A percentile compares a stretch with the other conserved stretches of the same genome.
These are phyloP conservation scores for Boeremia lycopersici DNA, from an alignment of 2,329 filamentous ascomycete species.

Conservation along the genomic window DNA sequence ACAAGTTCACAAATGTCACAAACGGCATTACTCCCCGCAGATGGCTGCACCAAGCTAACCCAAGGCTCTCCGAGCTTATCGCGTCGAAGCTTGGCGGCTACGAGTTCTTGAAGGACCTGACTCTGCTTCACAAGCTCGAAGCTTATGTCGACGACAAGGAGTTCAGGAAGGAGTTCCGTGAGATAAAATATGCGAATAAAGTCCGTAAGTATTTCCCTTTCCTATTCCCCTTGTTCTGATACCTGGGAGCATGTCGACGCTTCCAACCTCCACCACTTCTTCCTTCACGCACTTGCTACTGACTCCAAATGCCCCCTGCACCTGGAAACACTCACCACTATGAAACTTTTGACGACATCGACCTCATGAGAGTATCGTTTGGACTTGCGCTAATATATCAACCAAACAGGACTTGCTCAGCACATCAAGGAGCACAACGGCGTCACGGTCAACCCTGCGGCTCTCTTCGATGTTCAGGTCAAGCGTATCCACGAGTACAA, in stretches of 20 bases:
- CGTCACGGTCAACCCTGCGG: slow-evolving; percentile 81
- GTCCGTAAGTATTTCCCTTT: too few species aligned
- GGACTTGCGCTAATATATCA: too few species aligned
- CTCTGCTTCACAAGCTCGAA: slow-evolving; percentile 83
- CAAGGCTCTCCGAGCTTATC: slow-evolving; percentile 87
- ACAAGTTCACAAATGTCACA: slow-evolving; percentile 99
- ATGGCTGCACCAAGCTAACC: slow-evolving; percentile 98
- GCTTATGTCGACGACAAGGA: slow-evolving; percentile 80
- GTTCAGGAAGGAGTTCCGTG: slow-evolving; percentile 93
- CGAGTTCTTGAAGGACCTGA: slow-evolving; percentile 89
- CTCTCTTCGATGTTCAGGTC: slow-evolving; percentile 95
- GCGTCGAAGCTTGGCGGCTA: slow-evolving; percentile 84
- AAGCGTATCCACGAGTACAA: slow-evolving; percentile 99
- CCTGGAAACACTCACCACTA: too few species aligned
- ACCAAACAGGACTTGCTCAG: slow-evolving; percentile 81
- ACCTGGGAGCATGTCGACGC: too few species aligned
- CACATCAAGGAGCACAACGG: slow-evolving; percentile 85
- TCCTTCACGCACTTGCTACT: too few species aligned
- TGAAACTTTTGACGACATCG: too few species aligned
- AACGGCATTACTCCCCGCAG: slow-evolving; percentile 96
- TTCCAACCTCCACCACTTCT: too few species aligned
- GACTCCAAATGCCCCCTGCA: too few species aligned
- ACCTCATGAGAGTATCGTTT: too few species aligned
- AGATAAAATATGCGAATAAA: slow-evolving; percentile 98
- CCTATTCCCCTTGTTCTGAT: too few species aligned